Base-by-base conservation (phyloP, 306 rosid species). In the Ziziphus jujuba region DNA sequence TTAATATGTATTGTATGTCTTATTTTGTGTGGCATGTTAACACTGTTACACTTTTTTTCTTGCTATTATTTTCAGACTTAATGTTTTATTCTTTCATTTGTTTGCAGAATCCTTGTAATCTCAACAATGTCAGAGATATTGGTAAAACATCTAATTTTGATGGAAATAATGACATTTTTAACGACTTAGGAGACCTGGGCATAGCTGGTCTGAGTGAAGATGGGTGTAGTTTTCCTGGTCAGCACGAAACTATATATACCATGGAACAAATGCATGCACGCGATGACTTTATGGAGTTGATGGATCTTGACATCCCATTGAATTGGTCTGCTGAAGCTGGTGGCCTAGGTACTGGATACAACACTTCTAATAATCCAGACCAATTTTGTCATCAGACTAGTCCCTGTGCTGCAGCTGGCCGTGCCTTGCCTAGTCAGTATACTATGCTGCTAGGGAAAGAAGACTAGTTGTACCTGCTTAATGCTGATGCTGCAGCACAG, bases 211-310 rank as follows among this genome's bases (percentile, higher is more conserved):
- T 51, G 5, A 56, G 20, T 16, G 84, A 68, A 20, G 73, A 67
- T 17, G 56, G 40, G 50, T 24, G 17, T 25, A 31, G 45, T 35
- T 54, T 58, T 15, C 58, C 60, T 63, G 34, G 48, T 59, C 61
- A 56, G 56, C 62, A 69, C 22, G 45, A 23, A 64, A 34, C 45
- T 43, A 57, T 13, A 19, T 25, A 36, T 61, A 25, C 66, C 24
- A 5, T 68, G 57, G 74, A 64, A 15, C 79, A 63, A 22, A 72
- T 56, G 65, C 65, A 36, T 65, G 45, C 74, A 63, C 36, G 14
- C 0, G 23, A 61, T 33, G 65, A 69, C 58, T 89, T 36, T 64
- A 50, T 91, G 79, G 97, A 91, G 84, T 72, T 91, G 71, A 19
- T 0, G 63, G 97, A 91, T 65, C 86, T 91, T 0, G 84, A 80